These are phyloP conservation scores for Nepenthes mirabilis DNA, from an alignment of 148 eudicot genomes.

Conservation along the genomic window DNA sequence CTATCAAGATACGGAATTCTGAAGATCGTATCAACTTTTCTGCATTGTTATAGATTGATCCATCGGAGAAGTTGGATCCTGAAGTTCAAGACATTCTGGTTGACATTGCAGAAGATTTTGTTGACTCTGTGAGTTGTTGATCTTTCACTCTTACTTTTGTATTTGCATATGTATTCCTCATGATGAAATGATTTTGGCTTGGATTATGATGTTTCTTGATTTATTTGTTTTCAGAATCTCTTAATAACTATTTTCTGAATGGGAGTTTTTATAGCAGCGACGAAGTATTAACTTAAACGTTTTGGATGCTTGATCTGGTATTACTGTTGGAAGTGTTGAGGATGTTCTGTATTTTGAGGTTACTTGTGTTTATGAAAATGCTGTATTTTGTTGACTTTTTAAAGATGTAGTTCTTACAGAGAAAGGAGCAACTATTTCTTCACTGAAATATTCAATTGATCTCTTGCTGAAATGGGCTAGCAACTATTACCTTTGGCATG, in stretches of 20 bases:
- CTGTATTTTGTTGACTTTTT: no score
- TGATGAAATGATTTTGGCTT: not conserved
- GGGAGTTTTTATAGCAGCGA: no score
- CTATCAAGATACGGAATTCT: not conserved
- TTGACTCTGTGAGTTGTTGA: constrained; percentile 67
- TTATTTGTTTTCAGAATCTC: no score
- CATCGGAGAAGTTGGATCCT: constrained; percentile 73
- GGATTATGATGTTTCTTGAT: not conserved
- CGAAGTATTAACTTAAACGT: no score
- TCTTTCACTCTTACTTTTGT: not conserved
- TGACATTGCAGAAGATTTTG: constrained; percentile 91
- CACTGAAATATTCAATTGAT: not conserved
- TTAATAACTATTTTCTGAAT: no score
- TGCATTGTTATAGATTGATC: constrained; percentile 52
- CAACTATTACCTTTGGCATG: no score
- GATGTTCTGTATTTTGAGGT: no score
- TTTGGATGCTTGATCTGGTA: no score
- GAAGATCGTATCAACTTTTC: not conserved
- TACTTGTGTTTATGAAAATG: no score
- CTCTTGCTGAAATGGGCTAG: not conserved
- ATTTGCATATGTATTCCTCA: constrained; percentile 1
- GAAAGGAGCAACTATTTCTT: not conserved
- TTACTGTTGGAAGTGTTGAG: no score
- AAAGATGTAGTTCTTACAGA: no score
- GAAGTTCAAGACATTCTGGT: constrained; percentile 87